Conservation (phyloP, 345 rosid genomes). For the Eucalyptus pumila region DNA sequence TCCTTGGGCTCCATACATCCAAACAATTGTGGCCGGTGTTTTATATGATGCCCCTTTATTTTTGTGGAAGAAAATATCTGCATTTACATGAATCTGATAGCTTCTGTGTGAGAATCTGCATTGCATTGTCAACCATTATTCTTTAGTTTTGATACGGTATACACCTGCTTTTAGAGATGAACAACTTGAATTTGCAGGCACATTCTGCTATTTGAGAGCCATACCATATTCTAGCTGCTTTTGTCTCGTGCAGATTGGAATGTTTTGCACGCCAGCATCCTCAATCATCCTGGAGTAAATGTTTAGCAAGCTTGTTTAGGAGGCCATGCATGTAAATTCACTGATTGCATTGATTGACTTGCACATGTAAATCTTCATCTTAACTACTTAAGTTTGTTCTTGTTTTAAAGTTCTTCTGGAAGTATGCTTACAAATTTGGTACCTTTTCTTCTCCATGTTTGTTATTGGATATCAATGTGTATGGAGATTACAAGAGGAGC, state of each 20-base stretch:
- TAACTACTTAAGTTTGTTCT: neutral
- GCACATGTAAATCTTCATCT: neutral
- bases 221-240: neutral
- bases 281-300: constrained; percentile 99
- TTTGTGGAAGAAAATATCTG: constrained; percentile 61
- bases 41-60: neutral
- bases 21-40: neutral
- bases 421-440: neutral
- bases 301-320: constrained; percentile 82
- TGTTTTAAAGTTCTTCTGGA: neutral
- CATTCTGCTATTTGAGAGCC: neutral
- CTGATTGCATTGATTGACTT: constrained; percentile 69
- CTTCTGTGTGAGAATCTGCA: constrained; percentile 63
- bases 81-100: constrained; percentile 87
- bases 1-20: neutral
- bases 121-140: neutral
- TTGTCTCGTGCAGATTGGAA: constrained; percentile 52
- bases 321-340: constrained; percentile 70
- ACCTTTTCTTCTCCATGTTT: neutral
- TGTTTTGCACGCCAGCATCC: constrained; percentile 88
- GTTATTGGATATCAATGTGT: neutral
- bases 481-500: neutral
- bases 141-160: neutral
- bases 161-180: neutral
- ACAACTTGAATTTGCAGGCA: neutral